Conservation (phyloP, 352 stramenopile species). For the Phytopythium montanum region DNA sequence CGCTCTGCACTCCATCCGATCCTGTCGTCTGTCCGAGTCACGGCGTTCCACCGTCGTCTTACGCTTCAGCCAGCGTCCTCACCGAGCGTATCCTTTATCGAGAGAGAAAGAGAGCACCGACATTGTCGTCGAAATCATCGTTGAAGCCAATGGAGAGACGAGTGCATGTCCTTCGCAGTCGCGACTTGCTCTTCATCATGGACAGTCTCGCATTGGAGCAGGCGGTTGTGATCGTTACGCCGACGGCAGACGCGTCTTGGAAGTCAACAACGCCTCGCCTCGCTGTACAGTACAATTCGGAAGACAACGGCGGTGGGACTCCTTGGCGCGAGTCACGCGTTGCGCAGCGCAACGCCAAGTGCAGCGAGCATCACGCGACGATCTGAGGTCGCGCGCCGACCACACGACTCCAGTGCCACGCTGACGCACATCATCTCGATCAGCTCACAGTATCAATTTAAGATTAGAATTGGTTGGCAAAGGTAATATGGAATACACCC, state of each 20-base stretch:
- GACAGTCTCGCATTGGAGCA: background rate
- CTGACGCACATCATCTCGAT: background rate
- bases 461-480: background rate
- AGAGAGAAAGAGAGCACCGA: too few species aligned
- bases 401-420: background rate
- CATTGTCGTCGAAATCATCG: too few species aligned
- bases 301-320: background rate
- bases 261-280: background rate
- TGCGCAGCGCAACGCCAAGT: too few species aligned
- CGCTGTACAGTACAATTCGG: constrained; percentile 1
- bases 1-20: background rate
- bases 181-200: background rate
- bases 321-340: background rate
- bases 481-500: too few species aligned
- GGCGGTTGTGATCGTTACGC: background rate
- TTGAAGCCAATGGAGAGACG: background rate
- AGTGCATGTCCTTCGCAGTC: background rate
- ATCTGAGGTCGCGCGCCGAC: background rate
- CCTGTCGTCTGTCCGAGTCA: background rate
- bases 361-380: background rate
- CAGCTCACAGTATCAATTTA: background rate
- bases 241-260: background rate
- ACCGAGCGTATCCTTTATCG: too few species aligned
- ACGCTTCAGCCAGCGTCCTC: too few species aligned
- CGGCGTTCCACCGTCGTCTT: background rate